These are phyloP conservation scores for Populus hybrid DNA, from an alignment of 441 rosid species.

Conservation along the genomic window DNA sequence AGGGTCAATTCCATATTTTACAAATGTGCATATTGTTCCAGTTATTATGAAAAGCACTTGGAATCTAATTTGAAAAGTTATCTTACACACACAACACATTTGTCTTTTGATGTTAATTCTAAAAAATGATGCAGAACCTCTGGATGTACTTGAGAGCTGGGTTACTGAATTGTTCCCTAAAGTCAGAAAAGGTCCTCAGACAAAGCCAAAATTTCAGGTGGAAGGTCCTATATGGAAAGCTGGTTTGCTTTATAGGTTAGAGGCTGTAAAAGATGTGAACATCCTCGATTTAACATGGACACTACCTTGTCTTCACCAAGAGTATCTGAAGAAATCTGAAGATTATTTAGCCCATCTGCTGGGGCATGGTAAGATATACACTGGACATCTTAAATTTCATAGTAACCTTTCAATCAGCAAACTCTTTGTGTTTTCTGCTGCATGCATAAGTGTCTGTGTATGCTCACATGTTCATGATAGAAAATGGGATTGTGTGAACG, in stretches of 20 bases:
- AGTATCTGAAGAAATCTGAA: conserved; percentile 88
- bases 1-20: background rate
- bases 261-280: conserved; percentile 91
- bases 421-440: background rate
- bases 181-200: conserved; percentile 63
- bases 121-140: conserved; percentile 60
- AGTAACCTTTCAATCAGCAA: background rate
- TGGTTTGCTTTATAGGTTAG: conserved; percentile 74
- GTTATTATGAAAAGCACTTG: too few relatives aligned
- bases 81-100: background rate
- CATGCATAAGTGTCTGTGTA: background rate
- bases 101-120: conserved; percentile 1
- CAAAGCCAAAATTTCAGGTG: conserved; percentile 50
- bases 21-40: background rate
- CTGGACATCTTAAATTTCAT: conserved; percentile 6
- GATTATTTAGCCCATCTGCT: conserved; percentile 91
- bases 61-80: background rate
- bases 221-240: conserved; percentile 78
- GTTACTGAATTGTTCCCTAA: conserved; percentile 69
- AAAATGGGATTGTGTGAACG: background rate
- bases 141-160: conserved; percentile 89
- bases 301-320: conserved; percentile 82
- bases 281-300: conserved; percentile 85
- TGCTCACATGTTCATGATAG: background rate
- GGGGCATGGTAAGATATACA: conserved; percentile 71